These are phyloP conservation scores for Fistulina hepatica DNA, from an alignment of 1,284 basidiomycete genomes.

Conservation along the genomic window DNA sequence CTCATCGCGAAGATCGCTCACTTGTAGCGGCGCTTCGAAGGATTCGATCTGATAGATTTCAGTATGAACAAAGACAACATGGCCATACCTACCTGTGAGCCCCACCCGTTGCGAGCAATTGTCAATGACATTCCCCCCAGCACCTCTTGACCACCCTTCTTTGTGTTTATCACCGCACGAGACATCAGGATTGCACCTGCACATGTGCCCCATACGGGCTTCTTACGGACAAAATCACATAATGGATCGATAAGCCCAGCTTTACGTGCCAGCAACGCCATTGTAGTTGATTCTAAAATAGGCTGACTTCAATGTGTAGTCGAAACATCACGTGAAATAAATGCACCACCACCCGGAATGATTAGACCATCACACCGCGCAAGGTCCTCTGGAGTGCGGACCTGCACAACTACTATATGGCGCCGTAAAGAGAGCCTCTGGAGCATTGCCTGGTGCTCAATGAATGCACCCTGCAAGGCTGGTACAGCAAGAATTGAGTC, in stretches of 20 bases:
- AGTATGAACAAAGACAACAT: constrained; percentile 7
- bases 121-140: constrained; percentile 75
- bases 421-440: constrained; percentile 40
- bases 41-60: constrained; percentile 87
- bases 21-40: constrained; percentile 71
- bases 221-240: constrained; percentile 52
- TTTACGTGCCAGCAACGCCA: constrained; percentile 74
- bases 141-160: constrained; percentile 82
- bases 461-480: constrained; percentile 93
- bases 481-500: no score
- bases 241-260: constrained; percentile 77
- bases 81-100: constrained; percentile 48
- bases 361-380: constrained; percentile 74
- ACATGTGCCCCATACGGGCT: constrained; percentile 93
- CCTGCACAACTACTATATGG: constrained; percentile 45
- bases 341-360: constrained; percentile 79
- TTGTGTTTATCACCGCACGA: constrained; percentile 61
- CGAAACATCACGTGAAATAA: constrained; percentile 1
- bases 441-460: constrained; percentile 73
- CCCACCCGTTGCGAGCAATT: constrained; percentile 87
- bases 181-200: constrained; percentile 92
- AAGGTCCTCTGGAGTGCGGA: constrained; percentile 73
- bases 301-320: constrained; percentile 1
- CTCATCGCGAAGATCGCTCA: constrained; percentile 54
- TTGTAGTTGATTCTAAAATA: constrained; percentile 78